A percentile compares a stretch with the other conserved stretches of the same genome.
Conservation (phyloP, 169 alveolate genomes). For the Plasmodium gallinaceum region DNA sequence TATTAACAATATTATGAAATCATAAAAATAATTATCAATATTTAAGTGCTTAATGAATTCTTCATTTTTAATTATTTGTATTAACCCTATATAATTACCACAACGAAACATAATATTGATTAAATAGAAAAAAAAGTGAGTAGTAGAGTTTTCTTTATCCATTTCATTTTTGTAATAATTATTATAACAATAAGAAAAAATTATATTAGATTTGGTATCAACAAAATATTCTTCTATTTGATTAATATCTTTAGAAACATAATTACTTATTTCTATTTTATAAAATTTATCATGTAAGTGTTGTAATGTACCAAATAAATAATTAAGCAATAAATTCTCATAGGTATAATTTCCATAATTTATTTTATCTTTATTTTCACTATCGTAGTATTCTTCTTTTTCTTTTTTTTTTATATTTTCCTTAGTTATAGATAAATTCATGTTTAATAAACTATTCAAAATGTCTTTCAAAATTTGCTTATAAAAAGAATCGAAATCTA, state of each 20-base stretch:
- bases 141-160: slow-evolving; percentile 74
- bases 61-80: slow-evolving; percentile 64
- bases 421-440: slow-evolving; percentile 64
- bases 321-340: slow-evolving; percentile 61
- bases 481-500: slow-evolving; percentile 67
- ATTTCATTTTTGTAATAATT: slow-evolving; percentile 73
- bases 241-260: slow-evolving; percentile 67
- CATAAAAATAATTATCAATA: slow-evolving; percentile 50
- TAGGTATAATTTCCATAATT: background rate
- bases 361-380: slow-evolving; percentile 1
- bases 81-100: slow-evolving; percentile 74
- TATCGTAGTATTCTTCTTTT: slow-evolving; percentile 38
- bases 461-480: slow-evolving; percentile 69
- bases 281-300: slow-evolving; percentile 77
- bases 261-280: slow-evolving; percentile 68
- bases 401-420: slow-evolving; percentile 53
- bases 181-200: slow-evolving; percentile 70
- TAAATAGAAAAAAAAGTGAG: slow-evolving; percentile 68
- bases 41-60: slow-evolving; percentile 46
- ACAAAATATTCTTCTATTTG: slow-evolving; percentile 65
- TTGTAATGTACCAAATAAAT: slow-evolving; percentile 70
- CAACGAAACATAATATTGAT: slow-evolving; percentile 73
- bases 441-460: slow-evolving; percentile 51
- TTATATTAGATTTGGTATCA: slow-evolving; percentile 65
- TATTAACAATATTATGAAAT: slow-evolving; percentile 69